Conservation (phyloP, 306 rosid genomes). For the Heteromeles arbutifolia region DNA sequence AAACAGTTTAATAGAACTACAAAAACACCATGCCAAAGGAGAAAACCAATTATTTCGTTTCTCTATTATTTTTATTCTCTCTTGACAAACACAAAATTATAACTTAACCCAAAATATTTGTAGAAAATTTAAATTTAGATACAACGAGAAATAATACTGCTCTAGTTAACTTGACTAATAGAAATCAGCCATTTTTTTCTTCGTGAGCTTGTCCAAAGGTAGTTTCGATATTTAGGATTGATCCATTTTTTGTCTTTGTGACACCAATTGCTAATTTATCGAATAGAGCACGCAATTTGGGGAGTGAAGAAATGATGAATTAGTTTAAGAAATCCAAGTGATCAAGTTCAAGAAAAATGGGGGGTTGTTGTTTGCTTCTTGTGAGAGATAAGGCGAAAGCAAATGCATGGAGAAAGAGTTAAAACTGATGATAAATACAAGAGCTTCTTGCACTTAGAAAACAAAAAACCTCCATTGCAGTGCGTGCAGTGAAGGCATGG, state of each 20-base stretch:
- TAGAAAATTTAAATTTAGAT: too few relatives aligned
- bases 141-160: too few relatives aligned
- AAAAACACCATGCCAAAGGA: too few relatives aligned
- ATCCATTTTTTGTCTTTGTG: neutral
- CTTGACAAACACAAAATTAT: too few relatives aligned
- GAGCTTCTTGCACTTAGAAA: constrained; percentile 5
- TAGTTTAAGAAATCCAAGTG: neutral
- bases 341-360: neutral
- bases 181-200: too few relatives aligned
- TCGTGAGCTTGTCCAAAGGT: neutral
- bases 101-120: too few relatives aligned
- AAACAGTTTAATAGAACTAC: neutral
- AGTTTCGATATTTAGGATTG: neutral
- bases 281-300: neutral
- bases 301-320: neutral
- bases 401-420: neutral
- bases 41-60: too few relatives aligned
- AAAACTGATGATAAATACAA: neutral
- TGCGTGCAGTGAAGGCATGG: constrained; percentile 62
- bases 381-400: neutral
- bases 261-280: neutral
- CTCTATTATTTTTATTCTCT: too few relatives aligned
- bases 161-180: too few relatives aligned
- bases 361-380: neutral
- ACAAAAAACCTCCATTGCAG: constrained; percentile 32